Percentiles rank a stretch among this genome's conserved stretches.
phyloP scores from a whole-genome alignment of 139 green algal species.

The Pycnococcus provasolii region DNA sequence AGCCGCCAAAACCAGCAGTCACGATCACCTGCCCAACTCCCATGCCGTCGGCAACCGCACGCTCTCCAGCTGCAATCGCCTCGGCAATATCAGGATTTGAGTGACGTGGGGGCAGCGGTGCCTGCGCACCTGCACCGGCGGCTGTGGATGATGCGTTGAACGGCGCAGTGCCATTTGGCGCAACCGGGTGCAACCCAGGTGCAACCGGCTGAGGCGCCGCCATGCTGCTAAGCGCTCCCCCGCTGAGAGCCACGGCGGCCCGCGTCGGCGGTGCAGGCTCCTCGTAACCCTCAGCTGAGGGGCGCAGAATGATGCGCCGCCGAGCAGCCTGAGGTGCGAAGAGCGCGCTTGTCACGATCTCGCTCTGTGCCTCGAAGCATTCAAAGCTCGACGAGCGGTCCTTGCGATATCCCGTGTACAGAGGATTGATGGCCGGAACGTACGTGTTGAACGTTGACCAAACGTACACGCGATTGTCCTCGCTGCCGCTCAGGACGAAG shows the following conservation, averaged over 20 bases:
- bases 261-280: not conserved
- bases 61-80: slow-evolving; percentile 8
- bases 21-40: slow-evolving; percentile 37
- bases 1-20: slow-evolving; percentile 40
- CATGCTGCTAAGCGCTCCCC: not conserved
- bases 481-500: slow-evolving; percentile 38
- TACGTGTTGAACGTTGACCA: slow-evolving; percentile 35
- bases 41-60: slow-evolving; percentile 1
- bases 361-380: slow-evolving; percentile 45
- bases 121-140: too few relatives aligned
- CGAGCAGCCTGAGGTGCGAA: slow-evolving; percentile 42
- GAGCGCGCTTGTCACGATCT: slow-evolving; percentile 49
- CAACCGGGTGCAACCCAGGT: too few relatives aligned
- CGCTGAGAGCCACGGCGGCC: slow-evolving; percentile 13
- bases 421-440: slow-evolving; percentile 29
- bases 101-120: too few relatives aligned
- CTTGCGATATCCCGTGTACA: slow-evolving; percentile 30
- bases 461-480: slow-evolving; percentile 34
- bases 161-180: too few relatives aligned
- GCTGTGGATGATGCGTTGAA: too few relatives aligned
- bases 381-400: slow-evolving; percentile 53
- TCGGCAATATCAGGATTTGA: not conserved
- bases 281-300: not conserved
- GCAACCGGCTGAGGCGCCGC: not conserved
- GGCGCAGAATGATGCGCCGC: not conserved